Conservation (phyloP, 2,329 filamentous ascomycete genomes). For the Colletotrichum kahawae region DNA sequence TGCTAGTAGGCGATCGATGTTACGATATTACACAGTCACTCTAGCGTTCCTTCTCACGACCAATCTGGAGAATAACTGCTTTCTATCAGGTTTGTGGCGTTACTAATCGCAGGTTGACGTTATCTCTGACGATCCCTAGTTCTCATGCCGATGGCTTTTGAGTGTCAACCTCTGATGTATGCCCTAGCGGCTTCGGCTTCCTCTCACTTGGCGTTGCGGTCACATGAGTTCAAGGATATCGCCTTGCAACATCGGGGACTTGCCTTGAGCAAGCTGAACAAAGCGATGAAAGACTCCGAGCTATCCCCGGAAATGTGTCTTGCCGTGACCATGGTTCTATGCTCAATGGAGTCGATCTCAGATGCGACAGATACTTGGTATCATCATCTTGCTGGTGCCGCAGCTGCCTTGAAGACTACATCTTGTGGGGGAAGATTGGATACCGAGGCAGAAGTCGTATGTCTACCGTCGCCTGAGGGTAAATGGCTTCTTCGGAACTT, state of each 20-base stretch:
- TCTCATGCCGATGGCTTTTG: slow-evolving; percentile 27
- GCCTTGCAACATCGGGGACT: slow-evolving; percentile 23
- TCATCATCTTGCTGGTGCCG: slow-evolving; percentile 23
- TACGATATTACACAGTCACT: slow-evolving; percentile 23
- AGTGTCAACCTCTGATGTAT: slow-evolving; percentile 23
- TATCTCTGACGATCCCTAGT: background rate
- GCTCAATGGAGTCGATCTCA: slow-evolving; percentile 27
- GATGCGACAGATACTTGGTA: slow-evolving; percentile 23
- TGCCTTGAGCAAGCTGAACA: slow-evolving; percentile 15
- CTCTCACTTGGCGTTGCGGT: slow-evolving; percentile 23
- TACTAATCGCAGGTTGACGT: background rate
- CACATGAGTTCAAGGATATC: slow-evolving; percentile 13
- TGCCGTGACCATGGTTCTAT: slow-evolving; percentile 26
- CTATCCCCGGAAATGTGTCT: slow-evolving; percentile 24
- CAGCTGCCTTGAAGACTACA: background rate
- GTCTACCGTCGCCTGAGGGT: background rate
- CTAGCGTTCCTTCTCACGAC: slow-evolving; percentile 19
- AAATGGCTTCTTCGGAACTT: slow-evolving; percentile 16
- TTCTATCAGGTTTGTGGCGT: slow-evolving; percentile 19
- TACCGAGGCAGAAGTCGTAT: background rate
- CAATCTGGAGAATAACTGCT: slow-evolving; percentile 25
- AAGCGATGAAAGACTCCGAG: slow-evolving; percentile 11
- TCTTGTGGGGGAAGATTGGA: too few species aligned
- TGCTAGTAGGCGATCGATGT: slow-evolving; percentile 20
- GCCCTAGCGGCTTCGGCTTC: slow-evolving; percentile 27